Base-by-base conservation (phyloP, 352 stramenopile genomes). In the Elongisporangium anandrum region DNA sequence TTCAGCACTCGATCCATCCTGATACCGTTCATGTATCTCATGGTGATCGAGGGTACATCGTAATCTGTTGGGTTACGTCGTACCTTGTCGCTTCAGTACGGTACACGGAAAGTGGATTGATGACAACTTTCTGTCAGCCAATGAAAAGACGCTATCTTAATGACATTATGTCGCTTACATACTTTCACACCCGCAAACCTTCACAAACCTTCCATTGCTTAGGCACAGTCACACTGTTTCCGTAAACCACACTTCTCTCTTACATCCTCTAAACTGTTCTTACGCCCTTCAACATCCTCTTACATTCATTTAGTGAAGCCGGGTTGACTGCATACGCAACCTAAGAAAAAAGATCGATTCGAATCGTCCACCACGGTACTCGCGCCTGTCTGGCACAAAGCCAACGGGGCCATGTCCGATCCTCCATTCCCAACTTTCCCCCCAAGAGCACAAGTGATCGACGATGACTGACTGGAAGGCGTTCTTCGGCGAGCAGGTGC, bases 401-500 rank as follows among this genome's bases (percentile, higher is more conserved):
- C 21, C 50, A 53, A 53, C 23, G 38, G 15, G 26, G 3, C 19
- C 12, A 50, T 13, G 20, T 21, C 5, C 16, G 16, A 52, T 17
- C 20, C 22, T 38, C 51, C 50, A 34, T 34, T 6, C 49, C 16
- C 2, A 5, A 48, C 13, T 19, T 41, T 15, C 26, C 52, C 13
- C 1, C 6, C 20, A 54, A 57, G 12, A 17, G 20, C 29, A 19
- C 50, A 67, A 56, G 54, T 20, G 34, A 29, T 29, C 57, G 12
- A 59, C 15, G 4, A 71, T 48, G 48, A 75, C 71, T 62, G 73
- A 63, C 60, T 94, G 77, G 75, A 85, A 69, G 54, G 69, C 87
- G 60, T 68, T 87, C 47, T 68, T 95, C 38, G 86, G 86, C 64
- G 58, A 79, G 19, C 66, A 92, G 53, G 51, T 95, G 29, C 60